These are phyloP conservation scores for Phaffia tasmanica DNA, from an alignment of 768 basidiomycete genomes.

Conservation along the genomic window DNA sequence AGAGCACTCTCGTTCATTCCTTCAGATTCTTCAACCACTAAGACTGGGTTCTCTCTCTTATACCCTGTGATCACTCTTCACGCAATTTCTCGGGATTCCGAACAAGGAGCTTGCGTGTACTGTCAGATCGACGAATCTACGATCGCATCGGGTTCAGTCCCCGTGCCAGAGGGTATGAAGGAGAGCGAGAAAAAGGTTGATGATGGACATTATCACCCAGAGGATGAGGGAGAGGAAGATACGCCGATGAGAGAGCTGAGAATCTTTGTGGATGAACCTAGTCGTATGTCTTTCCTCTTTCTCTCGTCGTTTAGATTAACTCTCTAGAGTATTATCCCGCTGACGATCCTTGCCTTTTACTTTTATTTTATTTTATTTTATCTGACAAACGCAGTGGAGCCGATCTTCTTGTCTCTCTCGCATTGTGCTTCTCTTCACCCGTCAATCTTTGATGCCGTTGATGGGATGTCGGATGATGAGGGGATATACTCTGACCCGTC, in stretches of 20 bases:
- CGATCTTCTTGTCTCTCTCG: slow-evolving; percentile 77
- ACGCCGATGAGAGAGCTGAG: slow-evolving; percentile 65
- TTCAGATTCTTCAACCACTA: slow-evolving; percentile 32
- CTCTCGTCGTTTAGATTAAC: neutral
- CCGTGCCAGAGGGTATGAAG: slow-evolving; percentile 7
- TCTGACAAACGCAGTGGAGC: slow-evolving; percentile 50
- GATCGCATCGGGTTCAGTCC: slow-evolving; percentile 15
- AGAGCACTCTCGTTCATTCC: slow-evolving; percentile 73
- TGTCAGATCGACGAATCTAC: slow-evolving; percentile 80
- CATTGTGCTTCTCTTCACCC: slow-evolving; percentile 75
- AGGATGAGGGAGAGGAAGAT: slow-evolving; percentile 39
- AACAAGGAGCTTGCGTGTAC: slow-evolving; percentile 58
- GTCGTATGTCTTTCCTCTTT: slow-evolving; percentile 46
- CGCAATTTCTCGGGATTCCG: slow-evolving; percentile 61
- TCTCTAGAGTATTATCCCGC: neutral
- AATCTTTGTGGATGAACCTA: slow-evolving; percentile 54
- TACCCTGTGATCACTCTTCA: slow-evolving; percentile 89
- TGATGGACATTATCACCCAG: slow-evolving; percentile 28
- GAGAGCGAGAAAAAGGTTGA: slow-evolving; percentile 7
- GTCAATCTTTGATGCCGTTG: slow-evolving; percentile 19
- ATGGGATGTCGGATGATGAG: slow-evolving; percentile 29
- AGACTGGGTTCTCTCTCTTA: slow-evolving; percentile 66
- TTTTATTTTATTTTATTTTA: slow-evolving; percentile 9
- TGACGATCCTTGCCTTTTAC: neutral
- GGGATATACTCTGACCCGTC: slow-evolving; percentile 25